Percentiles rank a stretch among this genome's conserved stretches.
These are phyloP conservation scores for Grosmannia penicillata DNA, from an alignment of 2,329 filamentous ascomycete species.

Conservation along the genomic window DNA sequence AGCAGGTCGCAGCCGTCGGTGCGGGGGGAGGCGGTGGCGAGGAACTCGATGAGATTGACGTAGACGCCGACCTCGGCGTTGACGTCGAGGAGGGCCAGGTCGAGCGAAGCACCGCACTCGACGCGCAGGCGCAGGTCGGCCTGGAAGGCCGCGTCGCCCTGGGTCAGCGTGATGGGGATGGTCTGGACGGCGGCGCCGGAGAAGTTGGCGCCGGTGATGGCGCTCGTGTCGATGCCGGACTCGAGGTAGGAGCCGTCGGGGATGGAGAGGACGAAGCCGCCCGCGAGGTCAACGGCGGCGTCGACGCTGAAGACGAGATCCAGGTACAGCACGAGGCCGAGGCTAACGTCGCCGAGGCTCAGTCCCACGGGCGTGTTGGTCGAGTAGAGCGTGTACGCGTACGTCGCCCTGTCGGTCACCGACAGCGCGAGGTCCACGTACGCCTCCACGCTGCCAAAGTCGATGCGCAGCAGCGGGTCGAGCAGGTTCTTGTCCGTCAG, in stretches of 20 bases:
- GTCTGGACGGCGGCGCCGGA: conserved; percentile 24
- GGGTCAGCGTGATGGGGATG: conserved; percentile 30
- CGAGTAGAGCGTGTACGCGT: conserved; percentile 34
- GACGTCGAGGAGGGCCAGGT: conserved; percentile 19
- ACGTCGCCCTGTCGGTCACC: conserved; percentile 28
- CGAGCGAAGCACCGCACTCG: conserved; percentile 25
- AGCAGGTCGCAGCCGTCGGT: conserved; percentile 22
- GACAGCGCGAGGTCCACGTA: conserved; percentile 33
- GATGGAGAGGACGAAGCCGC: conserved; percentile 36
- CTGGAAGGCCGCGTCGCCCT: conserved; percentile 29
- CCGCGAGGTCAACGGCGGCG: conserved; percentile 34
- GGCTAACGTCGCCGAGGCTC: conserved; percentile 23
- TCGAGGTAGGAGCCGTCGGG: conserved; percentile 27
- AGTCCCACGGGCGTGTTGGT: conserved; percentile 28
- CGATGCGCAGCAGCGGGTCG: conserved; percentile 25
- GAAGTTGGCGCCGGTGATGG: conserved; percentile 30
- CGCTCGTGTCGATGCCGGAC: conserved; percentile 26
- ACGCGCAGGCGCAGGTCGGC: conserved; percentile 35
- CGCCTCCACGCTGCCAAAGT: conserved; percentile 34
- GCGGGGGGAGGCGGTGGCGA: conserved; percentile 23
- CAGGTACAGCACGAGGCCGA: conserved; percentile 32
- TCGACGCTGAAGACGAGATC: conserved; percentile 35
- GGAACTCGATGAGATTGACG: conserved; percentile 39
- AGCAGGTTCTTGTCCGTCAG: conserved; percentile 21
- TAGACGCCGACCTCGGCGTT: conserved; percentile 30